Conservation (phyloP, 176 grass and related monocot species). For the Carex myosuroides region DNA sequence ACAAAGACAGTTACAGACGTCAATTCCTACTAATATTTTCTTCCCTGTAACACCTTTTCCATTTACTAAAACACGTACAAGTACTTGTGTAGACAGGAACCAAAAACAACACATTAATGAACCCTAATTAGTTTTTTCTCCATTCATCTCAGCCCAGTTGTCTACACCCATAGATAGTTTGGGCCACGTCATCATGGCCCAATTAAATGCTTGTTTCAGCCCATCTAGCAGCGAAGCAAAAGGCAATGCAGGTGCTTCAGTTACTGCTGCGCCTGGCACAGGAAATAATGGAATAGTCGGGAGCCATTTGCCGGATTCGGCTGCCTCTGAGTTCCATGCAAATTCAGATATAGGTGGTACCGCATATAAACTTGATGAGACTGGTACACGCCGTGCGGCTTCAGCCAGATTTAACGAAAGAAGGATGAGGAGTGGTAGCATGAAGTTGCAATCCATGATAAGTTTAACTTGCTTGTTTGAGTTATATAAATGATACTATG, state of each 20-base stretch:
- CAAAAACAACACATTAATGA: neutral
- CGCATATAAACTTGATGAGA: constrained; percentile 1
- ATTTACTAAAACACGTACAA: neutral
- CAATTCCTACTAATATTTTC: too few species aligned
- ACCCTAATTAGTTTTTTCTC: neutral
- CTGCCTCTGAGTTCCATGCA: constrained; percentile 7
- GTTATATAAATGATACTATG: neutral
- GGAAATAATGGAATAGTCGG: neutral
- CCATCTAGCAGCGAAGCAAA: neutral
- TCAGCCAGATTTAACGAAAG: neutral
- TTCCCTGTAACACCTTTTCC: neutral
- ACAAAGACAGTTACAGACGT: too few species aligned
- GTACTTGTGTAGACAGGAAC: neutral
- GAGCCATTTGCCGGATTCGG: constrained; percentile 11
- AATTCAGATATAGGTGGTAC: constrained; percentile 9
- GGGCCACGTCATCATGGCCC: constrained; percentile 6
- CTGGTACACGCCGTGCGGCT: neutral
- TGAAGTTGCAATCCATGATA: constrained; percentile 15
- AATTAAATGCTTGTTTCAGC: constrained; percentile 13
- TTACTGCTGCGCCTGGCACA: neutral
- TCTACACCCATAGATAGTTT: neutral
- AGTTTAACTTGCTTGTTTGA: neutral
- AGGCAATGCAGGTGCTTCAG: neutral
- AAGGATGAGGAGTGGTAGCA: constrained; percentile 8
- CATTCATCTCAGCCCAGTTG: constrained; percentile 10